These are phyloP conservation scores for Tulasnella sp. DNA, from an alignment of 768 basidiomycete genomes.

Conservation along the genomic window DNA sequence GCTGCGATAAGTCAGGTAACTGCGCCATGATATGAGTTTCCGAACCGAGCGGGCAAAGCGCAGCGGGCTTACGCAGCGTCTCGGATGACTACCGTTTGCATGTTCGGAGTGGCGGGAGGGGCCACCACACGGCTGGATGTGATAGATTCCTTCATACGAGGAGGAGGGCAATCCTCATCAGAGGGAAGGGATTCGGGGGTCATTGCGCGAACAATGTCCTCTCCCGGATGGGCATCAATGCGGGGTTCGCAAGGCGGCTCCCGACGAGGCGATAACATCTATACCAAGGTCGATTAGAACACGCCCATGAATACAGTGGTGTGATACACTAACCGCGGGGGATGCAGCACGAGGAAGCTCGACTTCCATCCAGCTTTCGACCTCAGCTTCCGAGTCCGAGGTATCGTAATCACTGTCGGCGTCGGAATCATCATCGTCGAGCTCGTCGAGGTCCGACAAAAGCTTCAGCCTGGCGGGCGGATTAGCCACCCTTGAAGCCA, in stretches of 20 bases:
- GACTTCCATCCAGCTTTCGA: conserved; percentile 6
- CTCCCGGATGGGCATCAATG: not conserved
- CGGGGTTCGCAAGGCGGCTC: not conserved
- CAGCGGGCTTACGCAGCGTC: conserved; percentile 4
- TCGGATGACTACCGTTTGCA: conserved; percentile 9
- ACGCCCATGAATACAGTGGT: not conserved
- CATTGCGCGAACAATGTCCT: conserved; percentile 12
- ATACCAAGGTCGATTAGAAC: not conserved
- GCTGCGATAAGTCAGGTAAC: conserved; percentile 12
- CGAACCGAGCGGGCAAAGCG: not conserved
- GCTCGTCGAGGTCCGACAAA: not conserved
- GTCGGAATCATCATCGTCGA: conserved; percentile 13
- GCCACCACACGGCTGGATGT: not conserved
- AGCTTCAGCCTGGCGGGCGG: not conserved
- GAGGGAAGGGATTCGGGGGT: conserved; percentile 14
- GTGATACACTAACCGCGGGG: not conserved
- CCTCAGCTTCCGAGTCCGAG: not conserved
- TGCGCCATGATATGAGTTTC: conserved; percentile 4
- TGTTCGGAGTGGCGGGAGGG: not conserved
- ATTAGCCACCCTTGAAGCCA: not conserved
- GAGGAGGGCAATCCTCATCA: conserved; percentile 1
- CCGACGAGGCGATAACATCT: not conserved
- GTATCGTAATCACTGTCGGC: conserved; percentile 13
- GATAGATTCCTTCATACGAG: not conserved
- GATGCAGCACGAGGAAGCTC: conserved; percentile 1